Evolutionary conservation across 164 flowering plant genomes (phyloP).

Genomic region (Dillenia turbinata): DNA sequence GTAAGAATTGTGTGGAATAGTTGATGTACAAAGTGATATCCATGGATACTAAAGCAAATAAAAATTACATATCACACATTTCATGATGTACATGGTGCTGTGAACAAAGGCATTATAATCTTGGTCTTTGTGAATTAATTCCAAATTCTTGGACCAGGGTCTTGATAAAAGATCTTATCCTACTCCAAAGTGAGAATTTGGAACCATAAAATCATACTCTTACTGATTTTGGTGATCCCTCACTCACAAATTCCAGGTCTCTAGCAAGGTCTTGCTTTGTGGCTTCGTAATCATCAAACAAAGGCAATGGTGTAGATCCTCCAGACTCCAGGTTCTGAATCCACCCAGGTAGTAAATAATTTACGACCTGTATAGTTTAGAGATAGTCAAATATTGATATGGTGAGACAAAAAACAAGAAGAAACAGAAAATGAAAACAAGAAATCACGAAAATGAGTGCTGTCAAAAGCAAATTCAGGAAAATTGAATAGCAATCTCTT

Average conservation of each 20-base stretch:
- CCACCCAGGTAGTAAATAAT: slow-evolving; percentile 91
- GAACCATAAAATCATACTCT: slow-evolving; percentile 55
- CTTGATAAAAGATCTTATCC: slow-evolving; percentile 39
- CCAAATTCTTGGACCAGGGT: slow-evolving; percentile 25
- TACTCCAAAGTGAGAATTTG: slow-evolving; percentile 41
- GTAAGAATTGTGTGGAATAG: too few species aligned
- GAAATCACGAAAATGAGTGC: too few species aligned
- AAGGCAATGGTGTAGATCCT: slow-evolving; percentile 53
- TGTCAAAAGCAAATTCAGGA: too few species aligned
- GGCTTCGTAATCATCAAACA: slow-evolving; percentile 48
- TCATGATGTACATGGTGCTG: too few species aligned
- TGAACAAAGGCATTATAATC: too few species aligned
- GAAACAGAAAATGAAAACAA: background rate
- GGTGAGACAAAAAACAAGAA: slow-evolving; percentile 1
- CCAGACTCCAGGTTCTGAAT: slow-evolving; percentile 65
- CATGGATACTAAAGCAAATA: too few species aligned
- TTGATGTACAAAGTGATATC: too few species aligned
- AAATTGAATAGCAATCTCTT: too few species aligned
- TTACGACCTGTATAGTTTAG: slow-evolving; percentile 58
- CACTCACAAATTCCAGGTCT: slow-evolving; percentile 66
- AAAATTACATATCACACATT: too few species aligned
- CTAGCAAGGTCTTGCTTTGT: slow-evolving; percentile 23
- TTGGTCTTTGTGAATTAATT: slow-evolving; percentile 8
- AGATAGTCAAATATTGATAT: background rate
- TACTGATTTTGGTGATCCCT: slow-evolving; percentile 58